Evolutionary conservation across 805 yeast species (phyloP), one percentile per base, ranked within the genome.

Genomic region (Cyberlindnera lachancei): DNA sequence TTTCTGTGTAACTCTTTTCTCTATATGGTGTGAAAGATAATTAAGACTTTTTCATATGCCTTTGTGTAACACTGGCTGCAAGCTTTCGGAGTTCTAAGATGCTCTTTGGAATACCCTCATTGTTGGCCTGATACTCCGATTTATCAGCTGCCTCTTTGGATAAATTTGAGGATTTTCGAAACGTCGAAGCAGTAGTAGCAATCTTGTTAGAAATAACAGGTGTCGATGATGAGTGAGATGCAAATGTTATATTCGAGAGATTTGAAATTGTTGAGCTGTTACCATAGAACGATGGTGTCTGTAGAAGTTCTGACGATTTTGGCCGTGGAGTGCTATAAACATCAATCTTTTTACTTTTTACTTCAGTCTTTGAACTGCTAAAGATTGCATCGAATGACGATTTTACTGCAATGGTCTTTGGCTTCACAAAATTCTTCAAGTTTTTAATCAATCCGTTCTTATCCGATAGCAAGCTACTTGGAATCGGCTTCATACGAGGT

Each of bases 241-340:
- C 55, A 38, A 48, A 50, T 4, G 55, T 50, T 3, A 48, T 37
- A 31, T 44, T 50, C 3, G 53, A 47, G 12, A 50, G 11, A 20
- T 38, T 48, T 7, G 54, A 49, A 11, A 48, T 43, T 3, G 45
- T 34, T 2, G 54, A 43, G n/a, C 45, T 42, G 29, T 46, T 46
- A 21, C 33, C 42, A 7, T 30, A 33, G 29, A 38, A 51, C 6
- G 53, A 46, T 13, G 56, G 56, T 1, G 56, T 51, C 25, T 51
- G 53, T 9, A 46, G 25, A 19, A 50, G n/a, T 6, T 48, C 48
- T 17, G 52, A 46, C 9, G 56, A 51, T 32, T 50, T 51, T 6
- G 54, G 53, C 33, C 51, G 45, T 30, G 56, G 56, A 7, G 56
- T 51, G 25, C 41, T 37, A 27, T 46, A 51, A 16, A 48, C 42